A percentile compares a stretch with the other conserved stretches of the same genome.
Evolutionary conservation across 495 filamentous ascomycete genomes (phyloP).

Genomic region (Viridothelium virens): DNA sequence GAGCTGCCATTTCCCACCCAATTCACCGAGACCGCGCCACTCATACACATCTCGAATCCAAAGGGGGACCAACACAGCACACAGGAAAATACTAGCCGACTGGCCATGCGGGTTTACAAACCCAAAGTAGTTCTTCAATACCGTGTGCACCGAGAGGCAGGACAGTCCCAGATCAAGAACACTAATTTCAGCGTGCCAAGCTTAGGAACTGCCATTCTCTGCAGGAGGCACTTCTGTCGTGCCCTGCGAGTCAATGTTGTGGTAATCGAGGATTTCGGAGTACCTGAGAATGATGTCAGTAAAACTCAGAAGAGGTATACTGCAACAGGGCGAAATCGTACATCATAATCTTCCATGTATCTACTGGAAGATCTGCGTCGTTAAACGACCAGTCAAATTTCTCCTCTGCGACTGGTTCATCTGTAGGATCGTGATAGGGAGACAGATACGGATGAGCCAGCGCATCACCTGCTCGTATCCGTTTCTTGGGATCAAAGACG

Average conservation of each 20-base stretch:
- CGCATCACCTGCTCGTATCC: constrained; percentile 74
- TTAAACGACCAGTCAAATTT: constrained; percentile 99
- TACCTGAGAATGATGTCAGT: constrained; percentile 56
- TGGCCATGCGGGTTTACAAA: neutral
- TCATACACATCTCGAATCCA: neutral
- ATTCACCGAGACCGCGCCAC: neutral
- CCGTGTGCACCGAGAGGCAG: neutral
- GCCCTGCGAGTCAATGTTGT: constrained; percentile 69
- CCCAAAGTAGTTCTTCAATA: neutral
- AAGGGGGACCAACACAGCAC: neutral
- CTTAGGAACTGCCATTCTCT: constrained; percentile 24
- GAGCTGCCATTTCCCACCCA: neutral
- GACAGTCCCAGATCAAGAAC: neutral
- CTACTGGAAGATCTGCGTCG: constrained; percentile 92
- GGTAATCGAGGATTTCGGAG: constrained; percentile 97
- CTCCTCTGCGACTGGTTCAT: constrained; percentile 91
- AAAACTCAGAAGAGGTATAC: neutral
- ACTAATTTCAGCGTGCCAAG: neutral
- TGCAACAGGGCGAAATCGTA: constrained; percentile 39
- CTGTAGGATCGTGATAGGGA: constrained; percentile 93
- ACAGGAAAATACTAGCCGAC: neutral
- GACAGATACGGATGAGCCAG: constrained; percentile 88
- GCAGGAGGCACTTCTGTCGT: constrained; percentile 12
- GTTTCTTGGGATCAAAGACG: constrained; percentile 90
- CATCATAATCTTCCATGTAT: constrained; percentile 99